Conservation (phyloP, 2,329 filamentous ascomycete genomes). For the Alternaria brassicae region DNA sequence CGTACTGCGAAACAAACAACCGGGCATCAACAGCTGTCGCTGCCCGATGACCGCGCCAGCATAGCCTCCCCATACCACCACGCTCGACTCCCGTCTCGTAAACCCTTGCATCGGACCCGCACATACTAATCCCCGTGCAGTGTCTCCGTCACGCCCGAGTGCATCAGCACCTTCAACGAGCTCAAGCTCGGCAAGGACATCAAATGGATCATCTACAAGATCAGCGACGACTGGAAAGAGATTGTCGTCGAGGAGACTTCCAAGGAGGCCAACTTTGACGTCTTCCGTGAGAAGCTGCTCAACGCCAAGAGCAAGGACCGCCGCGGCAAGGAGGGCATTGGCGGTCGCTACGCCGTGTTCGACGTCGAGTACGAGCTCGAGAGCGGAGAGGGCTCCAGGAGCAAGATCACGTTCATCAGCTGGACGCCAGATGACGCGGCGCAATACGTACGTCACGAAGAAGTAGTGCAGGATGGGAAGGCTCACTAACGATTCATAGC, state of each 20-base stretch:
- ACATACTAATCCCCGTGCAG: constrained; percentile 54
- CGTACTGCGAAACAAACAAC: constrained; percentile 33
- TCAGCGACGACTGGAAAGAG: constrained; percentile 81
- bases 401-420: constrained; percentile 54
- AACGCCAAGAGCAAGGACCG: constrained; percentile 75
- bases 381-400: constrained; percentile 74
- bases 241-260: constrained; percentile 81
- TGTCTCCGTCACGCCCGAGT: constrained; percentile 75
- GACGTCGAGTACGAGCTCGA: constrained; percentile 80
- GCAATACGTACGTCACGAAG: constrained; percentile 70
- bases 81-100: constrained; percentile 4
- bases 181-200: constrained; percentile 79
- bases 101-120: neutral
- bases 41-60: constrained; percentile 17
- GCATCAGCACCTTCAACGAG: constrained; percentile 75
- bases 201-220: constrained; percentile 89
- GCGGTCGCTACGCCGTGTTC: constrained; percentile 83
- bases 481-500: constrained; percentile 56
- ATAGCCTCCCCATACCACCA: constrained; percentile 7
- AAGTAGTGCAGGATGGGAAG: neutral
- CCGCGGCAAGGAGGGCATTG: constrained; percentile 62
- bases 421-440: constrained; percentile 69
- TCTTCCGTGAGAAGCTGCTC: constrained; percentile 78
- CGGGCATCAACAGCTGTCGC: constrained; percentile 21
- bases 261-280: constrained; percentile 70